phyloP scores from a whole-genome alignment of 768 basidiomycete genomes.

The Suillus plorans region DNA sequence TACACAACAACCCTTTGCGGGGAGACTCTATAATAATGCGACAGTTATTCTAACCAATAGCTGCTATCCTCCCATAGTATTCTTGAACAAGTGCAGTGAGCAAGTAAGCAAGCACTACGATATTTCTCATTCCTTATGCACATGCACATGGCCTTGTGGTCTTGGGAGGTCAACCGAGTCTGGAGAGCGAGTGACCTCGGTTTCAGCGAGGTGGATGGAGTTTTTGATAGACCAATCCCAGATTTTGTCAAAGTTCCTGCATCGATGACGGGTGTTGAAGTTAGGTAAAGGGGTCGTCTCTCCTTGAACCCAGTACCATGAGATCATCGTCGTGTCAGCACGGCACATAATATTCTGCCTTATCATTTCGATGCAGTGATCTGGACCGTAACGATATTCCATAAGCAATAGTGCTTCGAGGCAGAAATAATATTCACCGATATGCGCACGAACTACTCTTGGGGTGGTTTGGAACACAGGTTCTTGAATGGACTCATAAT shows the following conservation, averaged over 20 bases:
- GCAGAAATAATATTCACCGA: slow-evolving; percentile 4
- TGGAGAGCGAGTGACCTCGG: not conserved
- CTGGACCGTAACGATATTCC: not conserved
- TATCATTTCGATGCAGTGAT: slow-evolving; percentile 11
- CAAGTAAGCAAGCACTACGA: not conserved
- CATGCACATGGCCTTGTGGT: too few species aligned
- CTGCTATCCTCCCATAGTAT: not conserved
- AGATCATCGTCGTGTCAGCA: slow-evolving; percentile 12
- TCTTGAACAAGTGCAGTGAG: not conserved
- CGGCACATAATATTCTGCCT: slow-evolving; percentile 15
- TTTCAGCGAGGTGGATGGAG: not conserved
- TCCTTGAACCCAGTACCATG: slow-evolving; percentile 13
- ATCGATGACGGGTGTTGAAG: slow-evolving; percentile 8
- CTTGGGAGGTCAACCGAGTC: not conserved
- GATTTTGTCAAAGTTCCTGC: not conserved
- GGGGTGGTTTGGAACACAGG: slow-evolving; percentile 3
- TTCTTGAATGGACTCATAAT: slow-evolving; percentile 6
- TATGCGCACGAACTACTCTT: not conserved
- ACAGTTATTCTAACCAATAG: not conserved
- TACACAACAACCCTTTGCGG: too few species aligned
- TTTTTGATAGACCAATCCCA: not conserved
- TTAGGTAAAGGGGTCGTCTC: not conserved
- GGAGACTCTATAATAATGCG: not conserved
- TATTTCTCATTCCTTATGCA: not conserved
- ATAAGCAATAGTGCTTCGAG: not conserved